Evolutionary conservation across 75 land plant species (phyloP).

Genomic region (Cryptomeria japonica): DNA sequence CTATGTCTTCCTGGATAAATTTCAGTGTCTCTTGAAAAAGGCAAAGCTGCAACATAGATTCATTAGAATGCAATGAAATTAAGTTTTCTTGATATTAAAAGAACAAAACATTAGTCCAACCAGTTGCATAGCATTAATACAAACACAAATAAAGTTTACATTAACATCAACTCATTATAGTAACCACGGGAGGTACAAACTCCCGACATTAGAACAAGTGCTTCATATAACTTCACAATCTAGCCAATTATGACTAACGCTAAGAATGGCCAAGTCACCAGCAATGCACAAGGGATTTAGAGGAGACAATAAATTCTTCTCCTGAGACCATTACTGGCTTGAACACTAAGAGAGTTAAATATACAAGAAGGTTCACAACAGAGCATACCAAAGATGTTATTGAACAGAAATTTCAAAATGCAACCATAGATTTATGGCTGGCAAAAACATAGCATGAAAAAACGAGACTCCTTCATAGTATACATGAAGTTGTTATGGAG

Average conservation of each 20-base stretch:
- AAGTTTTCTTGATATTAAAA: not conserved
- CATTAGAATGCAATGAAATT: not conserved
- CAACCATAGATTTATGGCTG: not conserved
- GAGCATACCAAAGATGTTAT: not conserved
- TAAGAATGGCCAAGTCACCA: not conserved
- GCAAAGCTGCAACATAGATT: not conserved
- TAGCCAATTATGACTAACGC: not conserved
- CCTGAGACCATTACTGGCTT: not conserved
- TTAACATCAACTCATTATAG: not conserved
- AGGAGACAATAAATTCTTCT: not conserved
- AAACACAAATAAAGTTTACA: not conserved
- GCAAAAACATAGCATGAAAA: not conserved
- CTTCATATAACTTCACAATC: not conserved
- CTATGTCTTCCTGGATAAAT: not conserved
- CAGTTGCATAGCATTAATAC: not conserved
- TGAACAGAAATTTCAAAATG: not conserved
- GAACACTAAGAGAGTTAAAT: not conserved
- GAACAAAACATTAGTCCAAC: not conserved
- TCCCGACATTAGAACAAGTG: not conserved
- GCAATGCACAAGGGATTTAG: not conserved
- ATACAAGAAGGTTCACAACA: not conserved
- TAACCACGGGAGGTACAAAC: not conserved
- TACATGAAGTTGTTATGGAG: not conserved
- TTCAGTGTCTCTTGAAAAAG: slow-evolving; percentile 9
- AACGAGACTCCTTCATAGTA: not conserved